A percentile compares a stretch with the other conserved stretches of the same genome.
These are phyloP conservation scores for Syzygium aromaticum DNA, from an alignment of 345 rosid genomes.

Conservation along the genomic window DNA sequence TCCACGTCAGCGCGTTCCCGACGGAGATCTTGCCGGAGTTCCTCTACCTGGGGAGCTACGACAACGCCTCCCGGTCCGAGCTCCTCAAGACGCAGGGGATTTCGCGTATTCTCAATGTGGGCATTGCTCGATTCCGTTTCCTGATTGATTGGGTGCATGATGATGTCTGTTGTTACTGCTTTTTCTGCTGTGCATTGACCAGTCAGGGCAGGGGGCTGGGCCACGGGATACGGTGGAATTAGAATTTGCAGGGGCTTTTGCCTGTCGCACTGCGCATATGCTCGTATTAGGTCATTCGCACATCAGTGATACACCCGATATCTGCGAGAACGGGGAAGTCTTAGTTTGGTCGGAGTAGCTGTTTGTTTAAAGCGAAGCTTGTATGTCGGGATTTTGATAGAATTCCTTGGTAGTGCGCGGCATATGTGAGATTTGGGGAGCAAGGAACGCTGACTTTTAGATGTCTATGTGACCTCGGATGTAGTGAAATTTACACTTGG, in stretches of 20 bases:
- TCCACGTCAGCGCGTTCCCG: conserved; percentile 79
- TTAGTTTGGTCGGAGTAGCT: background rate
- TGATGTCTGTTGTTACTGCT: background rate
- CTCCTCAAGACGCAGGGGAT: conserved; percentile 87
- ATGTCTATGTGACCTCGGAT: background rate
- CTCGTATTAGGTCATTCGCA: background rate
- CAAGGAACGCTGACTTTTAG: background rate
- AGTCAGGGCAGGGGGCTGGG: background rate
- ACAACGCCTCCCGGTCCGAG: conserved; percentile 97
- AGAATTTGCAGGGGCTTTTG: background rate
- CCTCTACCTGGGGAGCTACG: conserved; percentile 89
- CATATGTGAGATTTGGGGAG: background rate
- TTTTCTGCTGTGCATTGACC: background rate
- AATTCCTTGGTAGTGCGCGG: background rate
- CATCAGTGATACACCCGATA: background rate
- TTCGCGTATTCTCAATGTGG: conserved; percentile 82
- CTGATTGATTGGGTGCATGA: background rate
- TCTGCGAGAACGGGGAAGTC: background rate
- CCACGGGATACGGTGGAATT: background rate
- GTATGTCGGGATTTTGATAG: background rate
- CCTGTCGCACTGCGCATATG: background rate
- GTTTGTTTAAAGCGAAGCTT: background rate
- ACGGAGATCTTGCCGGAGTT: conserved; percentile 90
- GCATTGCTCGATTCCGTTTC: background rate
- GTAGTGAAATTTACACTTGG: background rate